Percentiles rank a stretch among this genome's conserved stretches.
Conservation (phyloP, 805 yeast species). For the Cyberlindnera maritima region DNA sequence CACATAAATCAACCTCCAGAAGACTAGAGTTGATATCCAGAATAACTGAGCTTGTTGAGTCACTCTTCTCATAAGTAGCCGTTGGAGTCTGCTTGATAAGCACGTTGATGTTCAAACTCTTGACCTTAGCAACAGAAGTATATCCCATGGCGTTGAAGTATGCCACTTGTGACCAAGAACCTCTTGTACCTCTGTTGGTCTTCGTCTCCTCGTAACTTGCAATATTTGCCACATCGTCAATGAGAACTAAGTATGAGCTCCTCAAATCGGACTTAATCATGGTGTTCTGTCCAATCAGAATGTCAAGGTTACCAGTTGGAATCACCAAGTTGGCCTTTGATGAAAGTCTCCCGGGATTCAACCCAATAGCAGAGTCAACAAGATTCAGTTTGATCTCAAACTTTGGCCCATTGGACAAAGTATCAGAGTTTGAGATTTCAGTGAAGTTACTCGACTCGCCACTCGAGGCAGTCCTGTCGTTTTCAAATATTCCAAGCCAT, state of each 20-base stretch:
- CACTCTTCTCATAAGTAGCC: conserved; percentile 1
- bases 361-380: conserved; percentile 55
- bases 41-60: conserved; percentile 30
- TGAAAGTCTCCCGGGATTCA: conserved; percentile 58
- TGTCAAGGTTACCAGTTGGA: conserved; percentile 52
- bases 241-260: conserved; percentile 48
- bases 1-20: conserved; percentile 59
- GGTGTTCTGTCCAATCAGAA: conserved; percentile 36
- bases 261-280: conserved; percentile 46
- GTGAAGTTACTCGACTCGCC: conserved; percentile 5
- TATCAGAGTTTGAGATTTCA: conserved; percentile 10
- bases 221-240: conserved; percentile 55
- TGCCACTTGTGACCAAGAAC: conserved; percentile 40
- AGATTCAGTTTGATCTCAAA: conserved; percentile 25
- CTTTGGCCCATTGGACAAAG: conserved; percentile 7
- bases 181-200: conserved; percentile 21
- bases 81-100: conserved; percentile 32
- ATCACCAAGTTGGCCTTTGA: conserved; percentile 54
- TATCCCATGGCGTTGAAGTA: conserved; percentile 48
- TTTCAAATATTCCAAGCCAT: conserved; percentile 50
- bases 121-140: conserved; percentile 47
- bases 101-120: conserved; percentile 26
- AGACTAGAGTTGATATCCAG: conserved; percentile 48
- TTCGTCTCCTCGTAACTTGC: conserved; percentile 29
- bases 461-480: conserved; percentile 10